Evolutionary conservation across 352 stramenopile genomes (phyloP), one percentile per base, ranked within the genome.

Genomic region (Phytophthora constricta): DNA sequence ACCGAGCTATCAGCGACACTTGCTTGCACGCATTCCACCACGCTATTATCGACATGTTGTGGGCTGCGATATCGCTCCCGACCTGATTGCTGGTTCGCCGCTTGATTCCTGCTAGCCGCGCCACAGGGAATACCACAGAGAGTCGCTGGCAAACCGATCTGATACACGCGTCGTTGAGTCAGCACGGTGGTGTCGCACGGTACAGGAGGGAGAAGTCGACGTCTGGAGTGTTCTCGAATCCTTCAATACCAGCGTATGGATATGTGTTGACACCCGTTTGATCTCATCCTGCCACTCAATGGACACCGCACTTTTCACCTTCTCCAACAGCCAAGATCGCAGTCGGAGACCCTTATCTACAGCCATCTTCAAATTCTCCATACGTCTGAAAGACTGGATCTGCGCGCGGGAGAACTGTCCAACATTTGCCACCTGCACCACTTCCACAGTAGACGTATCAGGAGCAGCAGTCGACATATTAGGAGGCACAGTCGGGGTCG

Each of bases 371-470:
- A 54, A 14, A 9, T 58, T 69, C 9, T 64, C 0, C 0, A 62
- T 11, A 3, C 23, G 33, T 19, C 43, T 46, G 26, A 62, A 66
- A 0, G 5, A 46, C 43, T 74, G 46, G 14, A 69, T 58, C n/a
- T 68, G 52, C 4, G 11, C 3, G 0, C 58, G 46, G 0, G 53
- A 59, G 28, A 52, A 67, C 10, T 33, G 33, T 0, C 58, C 59
- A 0, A 65, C 50, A 22, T 59, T 19, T 14, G 45, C 50, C 9
- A 74, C 65, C 0, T n/a, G n/a, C n/a, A 27, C 1, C 0, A 63
- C 17, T 9, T 7, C 20, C 1, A 51, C 34, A 46, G 37, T 14
- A 25, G 20, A 2, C 16, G 3, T 48, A n/a, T 37, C 39, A 16
- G 33, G 20, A 14, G 1, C 2, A 2, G 4, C 50, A 13, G 7